phyloP scores from a whole-genome alignment of 73 alveolate species.

The Urostyla sp. region DNA sequence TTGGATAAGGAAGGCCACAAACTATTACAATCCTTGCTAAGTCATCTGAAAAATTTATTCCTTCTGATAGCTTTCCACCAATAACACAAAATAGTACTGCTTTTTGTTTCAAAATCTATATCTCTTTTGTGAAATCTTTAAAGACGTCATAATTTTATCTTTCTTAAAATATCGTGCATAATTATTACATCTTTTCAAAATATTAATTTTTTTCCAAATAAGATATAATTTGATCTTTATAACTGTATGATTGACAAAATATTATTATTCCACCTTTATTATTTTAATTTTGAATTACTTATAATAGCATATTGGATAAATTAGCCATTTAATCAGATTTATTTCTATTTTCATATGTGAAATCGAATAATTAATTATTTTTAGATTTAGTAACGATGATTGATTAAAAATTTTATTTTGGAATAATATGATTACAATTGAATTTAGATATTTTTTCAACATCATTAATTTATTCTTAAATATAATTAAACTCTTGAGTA shows the following conservation, averaged over 20 bases:
- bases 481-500: constrained; percentile 84
- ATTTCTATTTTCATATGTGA: constrained; percentile 67
- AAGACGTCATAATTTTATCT: constrained; percentile 62
- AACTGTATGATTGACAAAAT: constrained; percentile 82
- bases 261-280: constrained; percentile 81
- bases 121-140: constrained; percentile 60
- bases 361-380: constrained; percentile 58
- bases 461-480: constrained; percentile 62
- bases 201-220: constrained; percentile 31
- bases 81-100: constrained; percentile 90
- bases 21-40: constrained; percentile 90
- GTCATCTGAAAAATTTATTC: constrained; percentile 93
- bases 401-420: constrained; percentile 78
- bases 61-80: constrained; percentile 97
- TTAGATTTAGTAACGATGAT: constrained; percentile 56
- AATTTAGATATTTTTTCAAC: constrained; percentile 62
- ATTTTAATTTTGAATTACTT: constrained; percentile 60
- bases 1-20: constrained; percentile 95
- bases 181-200: constrained; percentile 20
- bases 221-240: constrained; percentile 70
- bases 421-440: constrained; percentile 87
- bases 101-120: constrained; percentile 55
- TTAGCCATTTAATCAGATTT: constrained; percentile 51
- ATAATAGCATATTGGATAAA: constrained; percentile 59
- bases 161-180: constrained; percentile 72